Percentiles rank a stretch among this genome's conserved stretches.
Evolutionary conservation across 768 basidiomycete species (phyloP).

Genomic region (Baorangia bicolor): DNA sequence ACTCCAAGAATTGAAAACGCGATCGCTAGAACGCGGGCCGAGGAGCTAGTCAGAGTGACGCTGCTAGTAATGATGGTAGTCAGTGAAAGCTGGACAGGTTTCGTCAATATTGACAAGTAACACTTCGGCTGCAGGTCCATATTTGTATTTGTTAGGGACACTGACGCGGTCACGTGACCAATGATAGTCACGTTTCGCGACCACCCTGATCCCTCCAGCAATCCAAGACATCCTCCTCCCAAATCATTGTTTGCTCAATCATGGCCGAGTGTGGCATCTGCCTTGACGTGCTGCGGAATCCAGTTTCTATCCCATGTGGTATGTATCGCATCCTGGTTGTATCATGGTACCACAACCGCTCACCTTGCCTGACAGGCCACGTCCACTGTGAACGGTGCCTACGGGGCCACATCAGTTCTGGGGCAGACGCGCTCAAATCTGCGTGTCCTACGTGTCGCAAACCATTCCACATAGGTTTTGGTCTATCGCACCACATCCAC

Average conservation of each 20-base stretch:
- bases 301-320: conserved; percentile 68
- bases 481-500: background rate
- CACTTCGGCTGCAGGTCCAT: conserved; percentile 2
- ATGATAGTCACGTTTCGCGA: background rate
- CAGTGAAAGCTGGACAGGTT: background rate
- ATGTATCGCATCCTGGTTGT: conserved; percentile 15
- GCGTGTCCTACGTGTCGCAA: conserved; percentile 62
- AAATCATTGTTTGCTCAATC: conserved; percentile 13
- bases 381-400: conserved; percentile 65
- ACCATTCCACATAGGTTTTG: conserved; percentile 55
- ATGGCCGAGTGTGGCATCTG: conserved; percentile 64
- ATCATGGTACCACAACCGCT: background rate
- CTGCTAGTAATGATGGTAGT: conserved; percentile 10
- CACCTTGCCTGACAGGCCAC: conserved; percentile 45
- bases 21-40: conserved; percentile 5
- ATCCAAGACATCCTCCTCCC: background rate
- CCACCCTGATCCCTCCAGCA: background rate
- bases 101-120: conserved; percentile 3
- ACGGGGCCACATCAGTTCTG: conserved; percentile 30
- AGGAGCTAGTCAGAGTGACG: conserved; percentile 6
- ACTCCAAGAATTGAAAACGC: conserved; percentile 6
- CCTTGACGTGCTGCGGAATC: conserved; percentile 50
- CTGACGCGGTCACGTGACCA: conserved; percentile 31
- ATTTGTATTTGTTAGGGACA: conserved; percentile 23
- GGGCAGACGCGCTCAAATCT: conserved; percentile 35